Conservation (phyloP, 2,329 filamentous ascomycete species). For the Penicillium janthinellum region DNA sequence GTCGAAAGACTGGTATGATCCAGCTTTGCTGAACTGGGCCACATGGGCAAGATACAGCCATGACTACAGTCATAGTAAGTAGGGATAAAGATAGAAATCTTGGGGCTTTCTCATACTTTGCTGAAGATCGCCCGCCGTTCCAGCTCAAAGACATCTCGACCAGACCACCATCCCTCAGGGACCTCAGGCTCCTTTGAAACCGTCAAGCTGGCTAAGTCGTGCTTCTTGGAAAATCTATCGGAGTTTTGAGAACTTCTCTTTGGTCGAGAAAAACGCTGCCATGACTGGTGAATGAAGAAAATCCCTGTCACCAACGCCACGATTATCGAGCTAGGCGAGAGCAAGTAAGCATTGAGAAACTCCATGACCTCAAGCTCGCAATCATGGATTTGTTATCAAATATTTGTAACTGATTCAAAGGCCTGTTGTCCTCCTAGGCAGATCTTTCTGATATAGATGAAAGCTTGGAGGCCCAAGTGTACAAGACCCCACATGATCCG, state of each 20-base stretch:
- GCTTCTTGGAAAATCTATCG: neutral
- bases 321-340: constrained; percentile 15
- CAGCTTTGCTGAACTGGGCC: constrained; percentile 53
- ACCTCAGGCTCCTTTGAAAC: constrained; percentile 47
- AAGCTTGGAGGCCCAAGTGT: constrained; percentile 12
- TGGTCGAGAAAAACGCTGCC: constrained; percentile 11
- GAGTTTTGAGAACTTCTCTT: constrained; percentile 3
- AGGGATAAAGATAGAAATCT: neutral
- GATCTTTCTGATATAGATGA: constrained; percentile 21
- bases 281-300: constrained; percentile 15
- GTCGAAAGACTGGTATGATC: constrained; percentile 60
- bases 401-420: neutral
- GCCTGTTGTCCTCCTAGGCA: neutral
- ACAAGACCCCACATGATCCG: constrained; percentile 20
- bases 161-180: constrained; percentile 43
- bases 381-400: neutral
- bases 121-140: constrained; percentile 55
- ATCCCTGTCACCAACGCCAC: constrained; percentile 18
- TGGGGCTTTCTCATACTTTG: constrained; percentile 37
- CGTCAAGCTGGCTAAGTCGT: neutral
- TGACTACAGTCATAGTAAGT: constrained; percentile 22
- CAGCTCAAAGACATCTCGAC: constrained; percentile 48
- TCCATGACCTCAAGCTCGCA: constrained; percentile 13
- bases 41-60: constrained; percentile 44
- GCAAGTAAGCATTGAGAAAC: constrained; percentile 13